A percentile compares a stretch with the other conserved stretches of the same genome.
Evolutionary conservation across 1,139 yeast genomes (phyloP).

Genomic region (Kluyveromyces sp.): DNA sequence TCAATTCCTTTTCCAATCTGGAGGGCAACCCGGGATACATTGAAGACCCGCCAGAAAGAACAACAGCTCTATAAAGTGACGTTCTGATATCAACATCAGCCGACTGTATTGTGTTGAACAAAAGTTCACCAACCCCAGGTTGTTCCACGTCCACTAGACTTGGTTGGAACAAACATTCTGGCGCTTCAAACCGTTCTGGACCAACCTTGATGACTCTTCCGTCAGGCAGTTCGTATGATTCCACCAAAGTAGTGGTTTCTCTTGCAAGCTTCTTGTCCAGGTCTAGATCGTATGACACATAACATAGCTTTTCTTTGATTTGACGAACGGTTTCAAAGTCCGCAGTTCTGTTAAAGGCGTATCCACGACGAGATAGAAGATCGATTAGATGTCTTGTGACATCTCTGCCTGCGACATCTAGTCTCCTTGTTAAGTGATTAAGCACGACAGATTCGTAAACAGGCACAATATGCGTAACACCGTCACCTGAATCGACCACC

Average conservation of each 20-base stretch:
- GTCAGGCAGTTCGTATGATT: constrained; percentile 89
- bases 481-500: constrained; percentile 94
- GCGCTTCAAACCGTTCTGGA: constrained; percentile 94
- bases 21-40: constrained; percentile 99
- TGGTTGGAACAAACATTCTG: constrained; percentile 97
- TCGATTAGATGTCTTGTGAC: constrained; percentile 92
- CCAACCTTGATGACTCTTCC: constrained; percentile 93
- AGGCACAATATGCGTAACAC: constrained; percentile 96
- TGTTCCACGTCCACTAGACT: constrained; percentile 94
- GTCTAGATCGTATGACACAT: constrained; percentile 88
- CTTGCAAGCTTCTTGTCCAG: constrained; percentile 81
- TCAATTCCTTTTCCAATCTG: constrained; percentile 88
- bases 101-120: constrained; percentile 85
- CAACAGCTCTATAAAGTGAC: constrained; percentile 84
- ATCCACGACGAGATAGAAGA: constrained; percentile 86
- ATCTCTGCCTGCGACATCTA: constrained; percentile 97
- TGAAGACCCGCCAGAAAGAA: constrained; percentile 92
- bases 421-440: constrained; percentile 83
- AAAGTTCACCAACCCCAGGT: constrained; percentile 90
- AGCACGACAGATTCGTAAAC: constrained; percentile 94
- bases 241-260: constrained; percentile 91
- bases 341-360: constrained; percentile 96
- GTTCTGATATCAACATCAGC: constrained; percentile 93
- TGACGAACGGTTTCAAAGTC: constrained; percentile 98
- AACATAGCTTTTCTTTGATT: constrained; percentile 91